Percentiles rank a stretch among this genome's conserved stretches.
These are phyloP conservation scores for Colletotrichum plurivorum DNA, from an alignment of 2,329 filamentous ascomycete species.

Conservation along the genomic window DNA sequence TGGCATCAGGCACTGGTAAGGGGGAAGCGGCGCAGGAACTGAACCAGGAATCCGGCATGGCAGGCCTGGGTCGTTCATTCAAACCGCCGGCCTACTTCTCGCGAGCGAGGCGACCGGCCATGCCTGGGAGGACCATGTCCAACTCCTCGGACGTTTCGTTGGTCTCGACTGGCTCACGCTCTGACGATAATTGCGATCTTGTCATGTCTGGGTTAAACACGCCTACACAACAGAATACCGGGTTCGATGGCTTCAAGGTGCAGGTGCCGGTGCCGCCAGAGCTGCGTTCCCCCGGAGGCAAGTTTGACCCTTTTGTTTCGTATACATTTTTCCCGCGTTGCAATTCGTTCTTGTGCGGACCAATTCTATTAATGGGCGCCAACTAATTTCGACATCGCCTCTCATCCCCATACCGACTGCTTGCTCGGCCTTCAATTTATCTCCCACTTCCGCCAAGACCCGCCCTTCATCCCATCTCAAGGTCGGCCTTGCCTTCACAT, in stretches of 20 bases:
- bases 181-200: slow-evolving; percentile 49
- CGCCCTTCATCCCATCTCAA: background rate
- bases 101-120: slow-evolving; percentile 59
- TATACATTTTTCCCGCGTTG: background rate
- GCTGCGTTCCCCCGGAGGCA: slow-evolving; percentile 26
- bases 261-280: slow-evolving; percentile 11
- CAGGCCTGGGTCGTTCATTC: slow-evolving; percentile 64
- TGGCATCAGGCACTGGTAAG: slow-evolving; percentile 1
- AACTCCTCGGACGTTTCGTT: slow-evolving; percentile 62
- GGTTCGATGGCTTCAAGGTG: slow-evolving; percentile 13
- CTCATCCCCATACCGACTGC: background rate
- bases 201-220: slow-evolving; percentile 51
- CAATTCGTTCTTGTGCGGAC: background rate
- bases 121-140: slow-evolving; percentile 60
- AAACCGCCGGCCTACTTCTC: slow-evolving; percentile 62
- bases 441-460: background rate
- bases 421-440: background rate
- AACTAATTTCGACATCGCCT: background rate
- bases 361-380: background rate
- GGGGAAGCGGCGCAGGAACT: slow-evolving; percentile 15
- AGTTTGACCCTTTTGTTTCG: slow-evolving; percentile 1
- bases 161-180: slow-evolving; percentile 49
- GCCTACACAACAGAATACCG: slow-evolving; percentile 35
- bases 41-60: slow-evolving; percentile 53
- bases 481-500: background rate